Base-by-base conservation (phyloP, 495 filamentous ascomycete genomes). In the Neurospora sp. region DNA sequence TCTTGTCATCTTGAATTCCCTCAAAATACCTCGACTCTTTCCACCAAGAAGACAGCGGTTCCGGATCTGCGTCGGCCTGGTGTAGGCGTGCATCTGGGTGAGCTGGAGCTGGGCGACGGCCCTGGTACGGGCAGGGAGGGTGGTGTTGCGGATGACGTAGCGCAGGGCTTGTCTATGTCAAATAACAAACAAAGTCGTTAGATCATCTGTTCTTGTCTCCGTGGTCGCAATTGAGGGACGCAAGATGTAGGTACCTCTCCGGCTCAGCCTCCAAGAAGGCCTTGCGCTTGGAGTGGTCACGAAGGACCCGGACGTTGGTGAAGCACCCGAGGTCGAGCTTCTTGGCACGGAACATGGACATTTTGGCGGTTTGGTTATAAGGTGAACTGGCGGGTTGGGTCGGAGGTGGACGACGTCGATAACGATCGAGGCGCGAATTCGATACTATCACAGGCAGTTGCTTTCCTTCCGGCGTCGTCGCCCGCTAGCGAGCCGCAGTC, bases 281-380 rank as follows among this genome's bases (percentile, higher is more conserved):
- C 85, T 96, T 96, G 72, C 95, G 91, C 88, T 98, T 98, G 71
- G 93, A 92, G 84, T 97, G 92, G 79, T 98, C 96, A 75, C 95
- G 92, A 79, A 99, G 91, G 71, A 92, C 84, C 70, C 90, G 89
- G 81, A 89, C 86, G 78, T 98, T 98, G 83, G 93, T 82, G 79
- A 91, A 98, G 78, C 93, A 91, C 76, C 92, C 90, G 73, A 99
- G 83, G 76, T 97, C 93, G 41, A 98, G 89, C 85, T 88, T 93
- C 85, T 96, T 97, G 16, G 93, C 85, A 78, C 93, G 85, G 83
- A 96, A 97, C 79, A 91, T 89, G 38, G 93, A 89, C 92, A 96
- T 94, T 39, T 76, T 86, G 77, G 77, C 78, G 77, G 78, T 70
- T 72, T 69, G 70, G 39, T 23, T 16, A 20, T n/a, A 2, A 18